These are phyloP conservation scores for Lasiosphaeria ovina DNA, from an alignment of 495 filamentous ascomycete species.

Conservation along the genomic window DNA sequence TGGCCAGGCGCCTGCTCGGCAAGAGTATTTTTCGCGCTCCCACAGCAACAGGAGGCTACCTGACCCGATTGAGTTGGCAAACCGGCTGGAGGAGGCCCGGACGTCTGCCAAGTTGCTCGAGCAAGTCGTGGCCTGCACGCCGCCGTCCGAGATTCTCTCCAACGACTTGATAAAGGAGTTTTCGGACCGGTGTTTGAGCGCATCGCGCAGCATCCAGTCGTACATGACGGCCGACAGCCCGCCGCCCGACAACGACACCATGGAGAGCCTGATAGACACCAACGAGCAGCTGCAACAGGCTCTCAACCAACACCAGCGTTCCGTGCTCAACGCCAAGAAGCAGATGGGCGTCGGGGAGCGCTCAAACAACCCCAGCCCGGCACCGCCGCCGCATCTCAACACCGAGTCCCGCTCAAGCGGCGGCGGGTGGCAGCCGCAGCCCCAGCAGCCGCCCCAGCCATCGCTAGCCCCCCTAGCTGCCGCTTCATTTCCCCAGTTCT, in stretches of 20 bases:
- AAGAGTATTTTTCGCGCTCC: slow-evolving; percentile 43
- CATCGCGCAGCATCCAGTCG: slow-evolving; percentile 71
- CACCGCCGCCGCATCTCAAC: slow-evolving; percentile 11
- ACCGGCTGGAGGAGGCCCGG: slow-evolving; percentile 82
- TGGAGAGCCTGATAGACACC: slow-evolving; percentile 89
- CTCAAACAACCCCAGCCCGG: slow-evolving; percentile 20
- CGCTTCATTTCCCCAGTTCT: slow-evolving; percentile 23
- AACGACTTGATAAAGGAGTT: slow-evolving; percentile 95
- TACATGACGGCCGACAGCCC: slow-evolving; percentile 82
- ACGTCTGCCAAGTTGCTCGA: slow-evolving; percentile 87
- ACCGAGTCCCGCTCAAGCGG: too few relatives aligned
- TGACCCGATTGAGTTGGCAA: slow-evolving; percentile 72
- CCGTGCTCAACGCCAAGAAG: slow-evolving; percentile 71
- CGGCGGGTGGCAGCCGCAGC: too few relatives aligned
- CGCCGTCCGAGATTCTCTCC: slow-evolving; percentile 65
- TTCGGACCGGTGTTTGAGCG: slow-evolving; percentile 76
- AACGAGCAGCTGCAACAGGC: slow-evolving; percentile 83
- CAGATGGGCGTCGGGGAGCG: slow-evolving; percentile 30
- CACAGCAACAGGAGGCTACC: slow-evolving; percentile 58
- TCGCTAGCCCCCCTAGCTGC: too few relatives aligned
- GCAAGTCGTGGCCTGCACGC: slow-evolving; percentile 83
- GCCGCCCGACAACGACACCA: slow-evolving; percentile 83
- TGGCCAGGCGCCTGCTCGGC: slow-evolving; percentile 24
- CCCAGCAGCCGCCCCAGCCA: too few relatives aligned
- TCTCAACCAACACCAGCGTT: slow-evolving; percentile 74